Evolutionary conservation across 2,329 filamentous ascomycete genomes (phyloP), one percentile per base, ranked within the genome.

Genomic region (Talaromyces sp.): DNA sequence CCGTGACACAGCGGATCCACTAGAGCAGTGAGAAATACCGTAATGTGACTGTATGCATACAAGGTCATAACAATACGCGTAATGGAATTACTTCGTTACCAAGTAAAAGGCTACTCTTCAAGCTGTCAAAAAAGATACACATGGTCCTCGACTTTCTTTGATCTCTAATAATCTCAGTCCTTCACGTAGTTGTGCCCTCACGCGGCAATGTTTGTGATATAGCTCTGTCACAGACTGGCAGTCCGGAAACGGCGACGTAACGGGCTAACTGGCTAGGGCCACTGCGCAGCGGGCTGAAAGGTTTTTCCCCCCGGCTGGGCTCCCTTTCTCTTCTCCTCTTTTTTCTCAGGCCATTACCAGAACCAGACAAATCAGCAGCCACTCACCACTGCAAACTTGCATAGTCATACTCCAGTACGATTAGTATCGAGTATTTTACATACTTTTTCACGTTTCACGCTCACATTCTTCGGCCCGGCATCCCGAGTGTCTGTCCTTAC

Each of bases 301-400:
- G 33, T 37, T 56, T 37, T 37, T 56, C 52, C 52, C 52, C n/a
- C 33, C 31, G 19, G 33, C 52, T 63, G 47, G 56, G 27, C 63
- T 62, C 39, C 39, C 59, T 65, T 47, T 47, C 57, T 64, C 31
- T 64, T 58, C 62, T 65, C 60, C 60, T 62, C 59, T 66, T 50
- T 64, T 57, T 64, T 66, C 54, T 61, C 52, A 56, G 9, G 31
- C 31, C 33, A 22, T 22, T 56, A 19, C 52, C 52, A 56, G 52
- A 56, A 56, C 56, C 56, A 59, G 56, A 59, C 56, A 45, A 59
- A 59, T 59, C 56, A 59, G 56, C 56, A 59, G 56, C 56, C 54
- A 37, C 54, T 57, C 54, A 39, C n/a, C 33, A 24, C 35, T 52
- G 48, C 54, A 16, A 56, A 37, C 54, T 27, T 57, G 56, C 56